Base-by-base conservation (phyloP, 2,329 filamentous ascomycete species). In the Neocucurbitaria cava region DNA sequence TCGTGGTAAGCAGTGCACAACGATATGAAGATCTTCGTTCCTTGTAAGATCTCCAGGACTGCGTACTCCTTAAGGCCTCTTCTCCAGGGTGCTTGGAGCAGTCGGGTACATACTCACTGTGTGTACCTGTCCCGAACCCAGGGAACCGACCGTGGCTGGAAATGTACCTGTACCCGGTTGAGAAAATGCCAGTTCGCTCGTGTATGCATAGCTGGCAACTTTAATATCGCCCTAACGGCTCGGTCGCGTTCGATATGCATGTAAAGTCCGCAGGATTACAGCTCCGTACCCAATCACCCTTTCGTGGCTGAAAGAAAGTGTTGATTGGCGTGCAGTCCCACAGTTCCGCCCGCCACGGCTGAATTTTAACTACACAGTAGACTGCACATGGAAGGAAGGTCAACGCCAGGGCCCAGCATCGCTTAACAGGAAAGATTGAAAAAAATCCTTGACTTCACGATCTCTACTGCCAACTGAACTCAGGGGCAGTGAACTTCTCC, bases 191-290 rank as follows among this genome's bases (percentile, higher is more conserved):
- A 38, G 52, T n/a, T 33, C 21, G 31, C 50, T 46, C 49, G 36
- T 49, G 39, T 46, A 55, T 53, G 55, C 54, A 58, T 45, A 39
- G 46, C 15, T 23, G 38, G 44, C 44, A 33, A 45, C 41, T 58
- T 61, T 55, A 56, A 56, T 58, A 42, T 58, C 49, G 39, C 41
- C 15, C 36, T 36, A 30, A 44, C 49, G 49, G 46, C 45, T 52
- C 45, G 49, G 46, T 23, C 46, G 31, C 28, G 35, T 40, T 13
- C 23, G 36, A 36, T 33, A 39, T 39, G 24, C 39, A 43, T 41
- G 40, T 26, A 54, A 54, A 33, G 46, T 20, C 21, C 54, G 49
- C 49, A 49, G 43, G 24, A 26, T 26, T 26, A 9, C 24, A 26
- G 24, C 5, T 9, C 24, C 24, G 13, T 46, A 24, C 15, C 55